phyloP scores from a whole-genome alignment of 768 basidiomycete genomes.

The Panellus pusillus region DNA sequence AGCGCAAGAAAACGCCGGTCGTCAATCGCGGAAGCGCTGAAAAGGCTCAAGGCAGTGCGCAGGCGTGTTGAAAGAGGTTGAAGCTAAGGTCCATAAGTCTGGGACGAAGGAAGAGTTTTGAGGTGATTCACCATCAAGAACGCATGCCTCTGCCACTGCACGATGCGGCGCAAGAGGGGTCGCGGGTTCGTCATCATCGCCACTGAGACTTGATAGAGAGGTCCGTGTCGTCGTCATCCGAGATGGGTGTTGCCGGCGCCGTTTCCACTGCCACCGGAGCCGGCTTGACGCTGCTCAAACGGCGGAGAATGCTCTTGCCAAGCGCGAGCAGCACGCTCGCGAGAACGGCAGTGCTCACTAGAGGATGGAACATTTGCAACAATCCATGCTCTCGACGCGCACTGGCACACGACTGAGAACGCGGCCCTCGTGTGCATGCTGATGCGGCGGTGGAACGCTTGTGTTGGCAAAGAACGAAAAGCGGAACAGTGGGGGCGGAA shows the following conservation, averaged over 20 bases:
- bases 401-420: conserved; percentile 45
- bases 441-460: conserved; percentile 41
- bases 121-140: conserved; percentile 32
- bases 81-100: conserved; percentile 3
- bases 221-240: conserved; percentile 11
- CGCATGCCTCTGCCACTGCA: conserved; percentile 27
- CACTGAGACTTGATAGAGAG: conserved; percentile 12
- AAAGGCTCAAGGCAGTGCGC: conserved; percentile 11
- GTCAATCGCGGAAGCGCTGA: background rate
- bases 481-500: too few relatives aligned
- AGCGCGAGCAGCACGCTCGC: conserved; percentile 43
- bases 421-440: conserved; percentile 57
- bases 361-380: conserved; percentile 66
- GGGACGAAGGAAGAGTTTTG: background rate
- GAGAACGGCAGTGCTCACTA: conserved; percentile 65
- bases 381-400: conserved; percentile 35
- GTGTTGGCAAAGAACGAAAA: conserved; percentile 86
- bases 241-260: background rate
- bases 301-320: conserved; percentile 31
- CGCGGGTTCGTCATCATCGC: conserved; percentile 7
- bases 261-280: background rate
- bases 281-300: conserved; percentile 5
- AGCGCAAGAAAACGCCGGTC: conserved; percentile 13
- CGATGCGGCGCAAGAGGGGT: background rate
- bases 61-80: conserved; percentile 18